Percentiles rank a stretch among this genome's conserved stretches.
Conservation (phyloP, 306 rosid species). For the Oemleria cerasiformis region DNA sequence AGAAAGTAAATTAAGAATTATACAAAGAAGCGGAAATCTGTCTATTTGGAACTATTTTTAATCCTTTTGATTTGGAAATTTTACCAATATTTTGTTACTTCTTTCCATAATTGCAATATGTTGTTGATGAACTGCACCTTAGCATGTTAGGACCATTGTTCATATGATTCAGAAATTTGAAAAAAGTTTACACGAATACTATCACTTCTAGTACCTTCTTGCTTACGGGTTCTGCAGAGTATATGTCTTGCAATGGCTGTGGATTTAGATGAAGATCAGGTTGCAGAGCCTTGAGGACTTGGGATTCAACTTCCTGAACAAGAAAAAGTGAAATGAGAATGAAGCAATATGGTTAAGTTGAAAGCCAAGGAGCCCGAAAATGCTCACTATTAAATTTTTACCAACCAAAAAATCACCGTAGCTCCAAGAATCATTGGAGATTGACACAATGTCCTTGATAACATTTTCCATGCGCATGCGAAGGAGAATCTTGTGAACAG, state of each 20-base stretch:
- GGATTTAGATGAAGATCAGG: conserved; percentile 39
- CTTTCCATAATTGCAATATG: background rate
- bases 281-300: conserved; percentile 36
- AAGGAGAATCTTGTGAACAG: conserved; percentile 31
- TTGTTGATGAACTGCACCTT: background rate
- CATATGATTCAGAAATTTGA: background rate
- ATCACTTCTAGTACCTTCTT: conserved; percentile 28
- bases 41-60: background rate
- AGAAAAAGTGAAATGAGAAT: conserved; percentile 4
- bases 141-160: background rate
- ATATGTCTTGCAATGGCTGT: conserved; percentile 21
- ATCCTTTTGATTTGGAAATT: background rate
- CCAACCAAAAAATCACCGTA: conserved; percentile 35
- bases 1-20: background rate
- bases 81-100: background rate
- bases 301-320: conserved; percentile 41
- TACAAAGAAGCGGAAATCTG: background rate
- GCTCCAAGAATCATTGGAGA: conserved; percentile 32
- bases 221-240: conserved; percentile 4
- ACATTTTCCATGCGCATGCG: conserved; percentile 36
- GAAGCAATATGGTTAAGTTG: conserved; percentile 6
- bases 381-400: conserved; percentile 10
- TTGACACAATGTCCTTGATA: conserved; percentile 37
- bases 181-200: conserved; percentile 1
- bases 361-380: conserved; percentile 3